Conservation (phyloP, 495 filamentous ascomycete species). For the Penicillium fimorum region DNA sequence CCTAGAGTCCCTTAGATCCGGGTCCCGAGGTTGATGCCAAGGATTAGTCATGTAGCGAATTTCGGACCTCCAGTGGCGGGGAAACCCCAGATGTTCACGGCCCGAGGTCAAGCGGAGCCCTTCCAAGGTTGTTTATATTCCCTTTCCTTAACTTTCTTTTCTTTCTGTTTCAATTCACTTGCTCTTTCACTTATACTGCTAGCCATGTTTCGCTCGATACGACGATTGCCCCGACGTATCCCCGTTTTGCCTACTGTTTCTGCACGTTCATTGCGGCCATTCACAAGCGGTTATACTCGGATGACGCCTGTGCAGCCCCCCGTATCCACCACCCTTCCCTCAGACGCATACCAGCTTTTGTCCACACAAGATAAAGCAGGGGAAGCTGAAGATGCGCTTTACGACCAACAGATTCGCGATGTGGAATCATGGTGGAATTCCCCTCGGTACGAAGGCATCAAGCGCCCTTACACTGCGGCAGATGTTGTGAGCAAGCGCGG, state of each 20-base stretch:
- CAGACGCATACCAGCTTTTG: conserved; percentile 78
- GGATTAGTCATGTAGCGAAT: conserved; percentile 3
- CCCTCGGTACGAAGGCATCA: conserved; percentile 83
- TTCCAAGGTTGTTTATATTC: conserved; percentile 1
- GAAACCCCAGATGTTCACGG: conserved; percentile 17
- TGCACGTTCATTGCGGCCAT: conserved; percentile 34
- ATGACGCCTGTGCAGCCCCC: conserved; percentile 52
- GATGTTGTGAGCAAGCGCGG: conserved; percentile 94
- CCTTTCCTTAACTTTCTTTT: background rate
- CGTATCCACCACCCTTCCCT: conserved; percentile 57
- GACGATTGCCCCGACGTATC: conserved; percentile 37
- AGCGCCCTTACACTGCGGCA: conserved; percentile 82
- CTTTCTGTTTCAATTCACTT: conserved; percentile 3
- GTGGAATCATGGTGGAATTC: conserved; percentile 86
- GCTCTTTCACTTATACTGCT: background rate
- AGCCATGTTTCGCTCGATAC: conserved; percentile 40
- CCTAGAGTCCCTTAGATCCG: no score
- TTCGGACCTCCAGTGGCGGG: conserved; percentile 12
- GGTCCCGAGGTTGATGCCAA: no score
- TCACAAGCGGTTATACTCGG: conserved; percentile 47
- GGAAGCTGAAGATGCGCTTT: conserved; percentile 76
- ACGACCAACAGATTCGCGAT: conserved; percentile 72
- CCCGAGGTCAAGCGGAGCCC: conserved; percentile 19
- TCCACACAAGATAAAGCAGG: conserved; percentile 70
- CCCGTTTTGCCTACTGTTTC: conserved; percentile 22